Conservation (phyloP, 805 yeast species). For the Jamesozyma gamospora region DNA sequence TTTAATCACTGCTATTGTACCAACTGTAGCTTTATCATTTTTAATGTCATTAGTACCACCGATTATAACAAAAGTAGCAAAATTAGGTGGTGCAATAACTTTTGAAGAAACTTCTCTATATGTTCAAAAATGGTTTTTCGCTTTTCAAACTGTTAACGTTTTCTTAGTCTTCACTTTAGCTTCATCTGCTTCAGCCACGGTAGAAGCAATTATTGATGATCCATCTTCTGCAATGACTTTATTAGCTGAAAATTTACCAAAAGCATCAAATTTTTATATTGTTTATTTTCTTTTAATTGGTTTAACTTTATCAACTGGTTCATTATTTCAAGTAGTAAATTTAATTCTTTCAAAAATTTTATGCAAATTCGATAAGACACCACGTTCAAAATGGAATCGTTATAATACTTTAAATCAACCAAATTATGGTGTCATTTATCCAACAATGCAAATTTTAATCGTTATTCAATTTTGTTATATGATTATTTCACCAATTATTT, state of each 20-base stretch:
- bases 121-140: conserved; percentile 84
- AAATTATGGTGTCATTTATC: conserved; percentile 76
- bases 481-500: conserved; percentile 63
- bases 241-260: conserved; percentile 71
- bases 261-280: conserved; percentile 84
- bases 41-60: conserved; percentile 85
- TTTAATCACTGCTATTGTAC: conserved; percentile 77
- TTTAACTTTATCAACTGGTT: conserved; percentile 64
- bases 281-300: conserved; percentile 77
- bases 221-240: conserved; percentile 67
- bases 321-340: conserved; percentile 64
- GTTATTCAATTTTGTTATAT: conserved; percentile 69
- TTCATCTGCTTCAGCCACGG: conserved; percentile 72
- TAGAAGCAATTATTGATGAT: conserved; percentile 52
- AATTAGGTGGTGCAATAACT: conserved; percentile 61
- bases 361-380: conserved; percentile 75
- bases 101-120: conserved; percentile 63
- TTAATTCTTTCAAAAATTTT: conserved; percentile 62
- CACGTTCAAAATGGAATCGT: conserved; percentile 86
- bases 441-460: conserved; percentile 62
- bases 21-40: conserved; percentile 68
- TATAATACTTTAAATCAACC: conserved; percentile 53
- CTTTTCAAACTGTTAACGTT: conserved; percentile 83
- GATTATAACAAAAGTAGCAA: conserved; percentile 68
- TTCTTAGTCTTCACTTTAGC: conserved; percentile 77